Evolutionary conservation across 208 protist genomes (phyloP), one percentile per base, ranked within the genome.

Genomic region (Angomonas ambiguus): DNA sequence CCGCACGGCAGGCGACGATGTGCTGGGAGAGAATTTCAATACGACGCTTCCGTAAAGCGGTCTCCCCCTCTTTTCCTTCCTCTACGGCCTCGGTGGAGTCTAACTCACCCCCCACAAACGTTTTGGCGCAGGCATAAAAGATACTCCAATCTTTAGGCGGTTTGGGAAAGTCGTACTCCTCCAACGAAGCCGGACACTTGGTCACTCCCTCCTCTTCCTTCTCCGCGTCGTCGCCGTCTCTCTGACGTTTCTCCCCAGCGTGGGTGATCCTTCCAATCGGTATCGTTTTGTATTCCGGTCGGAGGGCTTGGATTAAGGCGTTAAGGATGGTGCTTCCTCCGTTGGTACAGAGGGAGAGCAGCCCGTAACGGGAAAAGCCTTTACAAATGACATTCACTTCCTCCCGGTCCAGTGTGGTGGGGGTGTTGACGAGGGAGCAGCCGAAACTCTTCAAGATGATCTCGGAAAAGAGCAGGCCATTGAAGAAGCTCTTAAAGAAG

Each of bases 371-470:
- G 27, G 74, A 72, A 32, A 91, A 65, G 31, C 74, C 71, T 11
- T 82, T 67, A 68, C 82, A 93, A 28, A 93, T 56, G 8, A 86
- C 56, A 67, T 76, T 71, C 41, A 93, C 73, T 71, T 93, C 83
- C 10, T 67, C 56, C 16, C 73, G 69, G 62, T 83, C 68, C 62
- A 79, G 35, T 51, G 63, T 74, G 32, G 45, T 27, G 51, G 30
- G 49, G 63, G 68, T 69, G 24, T 63, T 69, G 5, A 67, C 67
- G 0, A 77, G 67, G 31, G 53, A 53, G 6, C 83, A 38, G 48
- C 87, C 86, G 64, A 93, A 90, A 55, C 74, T 71, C 35, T 87
- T 69, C 45, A 89, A 84, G 0, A 85, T 65, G 64, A 93, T 71
- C 18, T 75, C 62, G 6, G 83, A 76, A 1, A 77, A 70, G 10